Base-by-base conservation (phyloP, 768 basidiomycete species). In the Galerina marginata region DNA sequence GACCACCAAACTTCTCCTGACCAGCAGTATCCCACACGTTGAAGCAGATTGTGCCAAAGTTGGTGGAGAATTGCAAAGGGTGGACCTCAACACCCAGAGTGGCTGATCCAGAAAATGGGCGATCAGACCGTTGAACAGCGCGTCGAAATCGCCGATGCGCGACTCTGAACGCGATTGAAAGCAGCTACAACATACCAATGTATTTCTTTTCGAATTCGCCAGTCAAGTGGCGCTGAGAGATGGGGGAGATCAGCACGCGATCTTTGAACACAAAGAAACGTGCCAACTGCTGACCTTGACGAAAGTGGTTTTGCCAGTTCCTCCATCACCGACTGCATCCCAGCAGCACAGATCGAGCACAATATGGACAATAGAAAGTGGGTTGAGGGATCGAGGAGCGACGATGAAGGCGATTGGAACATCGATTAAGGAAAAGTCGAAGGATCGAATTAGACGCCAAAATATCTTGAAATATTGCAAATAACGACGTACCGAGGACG, bases 141-240 rank as follows among this genome's bases (percentile, higher is more conserved):
- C 63, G 67, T 67, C 56, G 54, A 59, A 68, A 56, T 47, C 62
- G 65, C 26, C 55, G 33, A 57, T 54, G 61, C 64, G 65, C 64
- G 64, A 62, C 46, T 53, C 51, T 47, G 47, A 56, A 56, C 51
- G 48, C 47, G 52, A 54, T 55, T 52, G 36, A 64, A 52, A 58
- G 50, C 60, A 55, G 64, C 62, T 39, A 64, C 58, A 46, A 67
- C 91, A 59, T 77, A 96, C 94, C 96, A 62, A 96, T 96, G 80
- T 97, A 98, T 79, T 99, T 99, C 87, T 99, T 99, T 83, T 99
- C 96, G 76, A 99, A 99, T 86, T 99, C 96, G 75, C 96, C 96
- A 66, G 95, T 97, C 87, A 96, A 88, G 80, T 98, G 96, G 76
- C 95, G 93, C 93, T 94, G 72, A 45, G 69, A 64, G 68, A 71